Conservation (phyloP, 441 rosid species). For the Hura crepitans region DNA sequence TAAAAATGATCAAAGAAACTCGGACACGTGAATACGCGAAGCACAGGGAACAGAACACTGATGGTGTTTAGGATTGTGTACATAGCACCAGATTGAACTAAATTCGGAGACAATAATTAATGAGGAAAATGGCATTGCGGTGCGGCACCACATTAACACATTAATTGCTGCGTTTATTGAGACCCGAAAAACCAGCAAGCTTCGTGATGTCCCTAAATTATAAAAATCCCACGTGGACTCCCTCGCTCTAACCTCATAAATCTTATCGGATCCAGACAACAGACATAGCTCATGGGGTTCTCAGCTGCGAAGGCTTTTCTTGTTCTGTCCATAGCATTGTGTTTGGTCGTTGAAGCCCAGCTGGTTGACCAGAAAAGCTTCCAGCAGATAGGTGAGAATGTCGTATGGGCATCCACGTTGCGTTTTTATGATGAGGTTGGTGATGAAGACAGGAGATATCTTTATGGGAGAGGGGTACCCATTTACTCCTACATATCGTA, state of each 20-base stretch:
- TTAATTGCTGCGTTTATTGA: conserved; percentile 12
- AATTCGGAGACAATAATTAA: background rate
- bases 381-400: conserved; percentile 11
- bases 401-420: conserved; percentile 22
- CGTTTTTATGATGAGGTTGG: conserved; percentile 4
- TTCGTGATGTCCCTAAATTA: background rate
- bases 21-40: background rate
- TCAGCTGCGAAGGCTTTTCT: conserved; percentile 1
- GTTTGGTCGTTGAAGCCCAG: conserved; percentile 6
- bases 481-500: conserved; percentile 35
- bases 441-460: conserved; percentile 26
- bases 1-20: background rate
- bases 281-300: conserved; percentile 17
- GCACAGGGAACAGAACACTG: background rate
- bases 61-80: too few species aligned
- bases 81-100: background rate
- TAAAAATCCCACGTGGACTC: conserved; percentile 23
- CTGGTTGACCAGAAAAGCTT: conserved; percentile 12
- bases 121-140: background rate
- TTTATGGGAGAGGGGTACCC: conserved; percentile 13
- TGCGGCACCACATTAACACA: background rate
- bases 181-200: conserved; percentile 16
- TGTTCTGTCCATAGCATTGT: background rate
- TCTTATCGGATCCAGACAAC: background rate
- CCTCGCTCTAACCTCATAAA: background rate